Evolutionary conservation across 2,329 filamentous ascomycete genomes (phyloP).

Genomic region (Paecilomyces dactylethromorphus): DNA sequence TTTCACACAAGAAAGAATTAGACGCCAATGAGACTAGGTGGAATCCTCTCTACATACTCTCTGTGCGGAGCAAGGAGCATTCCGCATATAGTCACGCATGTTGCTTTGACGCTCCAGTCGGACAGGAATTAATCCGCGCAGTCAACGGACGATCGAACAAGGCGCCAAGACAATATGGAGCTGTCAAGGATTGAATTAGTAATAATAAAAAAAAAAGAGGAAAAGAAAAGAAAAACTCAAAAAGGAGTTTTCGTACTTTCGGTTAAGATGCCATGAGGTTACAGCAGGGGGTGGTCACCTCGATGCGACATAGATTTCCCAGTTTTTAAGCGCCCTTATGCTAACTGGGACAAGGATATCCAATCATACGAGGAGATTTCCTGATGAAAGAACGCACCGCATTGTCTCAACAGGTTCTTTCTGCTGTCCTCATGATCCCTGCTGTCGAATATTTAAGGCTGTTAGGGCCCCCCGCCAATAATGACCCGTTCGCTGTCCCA

Average conservation of each 20-base stretch:
- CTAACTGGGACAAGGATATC: background rate
- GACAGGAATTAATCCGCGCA: too few relatives aligned
- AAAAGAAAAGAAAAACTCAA: too few relatives aligned
- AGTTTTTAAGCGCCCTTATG: background rate
- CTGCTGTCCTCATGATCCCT: background rate
- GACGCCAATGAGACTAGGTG: too few relatives aligned
- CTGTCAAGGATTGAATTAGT: too few relatives aligned
- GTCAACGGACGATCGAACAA: too few relatives aligned
- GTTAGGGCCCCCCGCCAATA: background rate
- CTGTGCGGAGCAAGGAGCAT: too few relatives aligned
- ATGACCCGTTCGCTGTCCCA: background rate
- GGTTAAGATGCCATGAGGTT: background rate
- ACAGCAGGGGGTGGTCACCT: background rate
- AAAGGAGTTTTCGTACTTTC: background rate
- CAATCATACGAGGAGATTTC: background rate
- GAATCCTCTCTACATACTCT: too few relatives aligned
- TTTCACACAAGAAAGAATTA: too few relatives aligned
- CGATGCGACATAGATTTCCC: background rate
- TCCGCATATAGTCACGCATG: too few relatives aligned
- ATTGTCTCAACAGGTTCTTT: background rate
- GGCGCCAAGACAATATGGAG: too few relatives aligned
- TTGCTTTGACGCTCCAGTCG: too few relatives aligned
- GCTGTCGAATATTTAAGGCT: background rate
- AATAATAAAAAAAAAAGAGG: too few relatives aligned
- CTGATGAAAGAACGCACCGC: background rate